phyloP scores from a whole-genome alignment of 306 rosid genomes.

The Macrotyloma uniflorum region DNA sequence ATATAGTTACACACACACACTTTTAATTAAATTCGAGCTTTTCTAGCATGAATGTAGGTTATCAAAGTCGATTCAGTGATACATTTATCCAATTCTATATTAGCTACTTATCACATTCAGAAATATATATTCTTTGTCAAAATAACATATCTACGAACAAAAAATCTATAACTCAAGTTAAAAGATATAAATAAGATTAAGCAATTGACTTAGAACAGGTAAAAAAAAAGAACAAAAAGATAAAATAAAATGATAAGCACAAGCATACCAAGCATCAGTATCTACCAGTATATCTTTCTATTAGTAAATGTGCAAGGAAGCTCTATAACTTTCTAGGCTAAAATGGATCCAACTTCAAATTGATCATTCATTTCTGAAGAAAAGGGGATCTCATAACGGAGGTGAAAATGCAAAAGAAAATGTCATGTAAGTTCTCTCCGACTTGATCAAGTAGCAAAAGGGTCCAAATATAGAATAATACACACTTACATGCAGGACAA shows the following conservation, averaged over 20 bases:
- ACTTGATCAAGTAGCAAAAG: constrained; percentile 14
- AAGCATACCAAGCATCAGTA: background rate
- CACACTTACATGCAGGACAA: constrained; percentile 78
- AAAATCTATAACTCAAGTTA: background rate
- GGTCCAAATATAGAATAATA: background rate
- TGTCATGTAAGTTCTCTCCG: background rate
- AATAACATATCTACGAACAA: background rate
- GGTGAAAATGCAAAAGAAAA: constrained; percentile 16
- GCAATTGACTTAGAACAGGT: background rate
- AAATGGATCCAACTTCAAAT: constrained; percentile 23
- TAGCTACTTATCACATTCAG: background rate
- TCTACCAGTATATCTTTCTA: background rate
- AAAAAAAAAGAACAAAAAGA: background rate
- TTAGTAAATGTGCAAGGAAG: background rate
- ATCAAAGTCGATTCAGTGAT: background rate
- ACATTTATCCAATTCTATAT: constrained; percentile 11
- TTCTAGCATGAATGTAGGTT: background rate
- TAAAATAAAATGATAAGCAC: background rate
- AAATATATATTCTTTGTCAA: constrained; percentile 15
- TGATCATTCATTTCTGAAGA: background rate
- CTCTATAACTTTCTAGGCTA: background rate
- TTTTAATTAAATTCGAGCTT: background rate
- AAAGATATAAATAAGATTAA: background rate
- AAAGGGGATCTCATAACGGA: background rate
- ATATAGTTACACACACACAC: background rate